A percentile compares a stretch with the other conserved stretches of the same genome.
Evolutionary conservation across 257 asterid species (phyloP).

Genomic region (Solanum dulcamara): DNA sequence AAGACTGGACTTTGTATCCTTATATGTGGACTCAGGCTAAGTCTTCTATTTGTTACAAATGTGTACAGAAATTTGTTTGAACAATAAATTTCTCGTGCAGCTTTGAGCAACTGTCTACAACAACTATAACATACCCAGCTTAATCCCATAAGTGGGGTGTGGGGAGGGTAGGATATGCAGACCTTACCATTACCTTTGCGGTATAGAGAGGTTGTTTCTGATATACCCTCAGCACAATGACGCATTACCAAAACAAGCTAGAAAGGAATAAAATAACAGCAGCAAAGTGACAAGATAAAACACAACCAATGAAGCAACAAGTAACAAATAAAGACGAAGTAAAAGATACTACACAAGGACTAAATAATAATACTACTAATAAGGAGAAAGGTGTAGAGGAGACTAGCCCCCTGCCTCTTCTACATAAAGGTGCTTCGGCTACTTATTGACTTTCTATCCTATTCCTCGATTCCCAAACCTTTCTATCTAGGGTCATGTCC

Average conservation of each 20-base stretch:
- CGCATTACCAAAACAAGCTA: neutral
- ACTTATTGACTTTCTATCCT: neutral
- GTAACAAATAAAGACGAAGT: neutral
- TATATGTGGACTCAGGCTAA: neutral
- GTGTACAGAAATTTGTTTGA: neutral
- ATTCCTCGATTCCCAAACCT: neutral
- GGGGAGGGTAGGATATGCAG: neutral
- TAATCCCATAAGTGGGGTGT: neutral
- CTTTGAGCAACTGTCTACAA: neutral
- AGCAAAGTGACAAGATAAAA: neutral
- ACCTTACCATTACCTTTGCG: neutral
- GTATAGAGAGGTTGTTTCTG: neutral
- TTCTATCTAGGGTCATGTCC: neutral
- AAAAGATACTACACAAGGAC: neutral
- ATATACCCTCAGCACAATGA: neutral
- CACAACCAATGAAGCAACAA: neutral
- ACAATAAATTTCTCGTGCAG: no score
- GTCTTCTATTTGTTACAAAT: neutral
- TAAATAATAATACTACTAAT: neutral
- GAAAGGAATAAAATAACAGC: neutral
- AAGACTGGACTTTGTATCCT: neutral
- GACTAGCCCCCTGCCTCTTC: neutral
- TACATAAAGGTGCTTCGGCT: neutral
- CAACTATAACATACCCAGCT: neutral
- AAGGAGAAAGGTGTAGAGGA: neutral